Evolutionary conservation across 805 yeast species (phyloP).

Genomic region (Wickerhamiella siamensis): DNA sequence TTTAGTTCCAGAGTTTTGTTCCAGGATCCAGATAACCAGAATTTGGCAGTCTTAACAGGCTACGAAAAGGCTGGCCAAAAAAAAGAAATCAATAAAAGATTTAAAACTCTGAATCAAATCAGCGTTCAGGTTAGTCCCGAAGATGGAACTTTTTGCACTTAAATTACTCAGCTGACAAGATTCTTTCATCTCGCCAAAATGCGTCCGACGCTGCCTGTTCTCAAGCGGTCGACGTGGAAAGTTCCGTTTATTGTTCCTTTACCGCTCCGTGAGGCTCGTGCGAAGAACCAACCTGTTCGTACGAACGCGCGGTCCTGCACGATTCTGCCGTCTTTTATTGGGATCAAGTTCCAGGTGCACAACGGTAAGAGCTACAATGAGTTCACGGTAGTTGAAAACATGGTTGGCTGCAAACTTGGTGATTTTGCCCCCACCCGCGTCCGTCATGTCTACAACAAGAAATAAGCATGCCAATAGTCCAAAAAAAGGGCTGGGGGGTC

Average conservation of each 20-base stretch:
- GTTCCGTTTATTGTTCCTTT: conserved; percentile 89
- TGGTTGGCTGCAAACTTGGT: conserved; percentile 93
- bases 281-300: conserved; percentile 71
- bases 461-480: conserved; percentile 8
- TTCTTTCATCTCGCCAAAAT: conserved; percentile 16
- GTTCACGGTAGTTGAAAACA: conserved; percentile 74
- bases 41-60: no score
- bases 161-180: no score
- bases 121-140: no score
- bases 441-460: conserved; percentile 58
- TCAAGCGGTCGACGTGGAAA: conserved; percentile 32
- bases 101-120: no score
- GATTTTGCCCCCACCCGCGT: conserved; percentile 92
- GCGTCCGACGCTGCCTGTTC: conserved; percentile 23
- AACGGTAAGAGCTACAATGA: conserved; percentile 92
- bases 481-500: background rate
- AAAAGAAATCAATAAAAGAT: no score
- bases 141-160: no score
- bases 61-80: no score
- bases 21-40: no score
- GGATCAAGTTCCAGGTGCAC: conserved; percentile 85
- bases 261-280: conserved; percentile 76
- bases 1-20: no score
- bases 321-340: conserved; percentile 89
- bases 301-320: conserved; percentile 96